Base-by-base conservation (phyloP, 305 asterid genomes). In the Andrographis paniculata region DNA sequence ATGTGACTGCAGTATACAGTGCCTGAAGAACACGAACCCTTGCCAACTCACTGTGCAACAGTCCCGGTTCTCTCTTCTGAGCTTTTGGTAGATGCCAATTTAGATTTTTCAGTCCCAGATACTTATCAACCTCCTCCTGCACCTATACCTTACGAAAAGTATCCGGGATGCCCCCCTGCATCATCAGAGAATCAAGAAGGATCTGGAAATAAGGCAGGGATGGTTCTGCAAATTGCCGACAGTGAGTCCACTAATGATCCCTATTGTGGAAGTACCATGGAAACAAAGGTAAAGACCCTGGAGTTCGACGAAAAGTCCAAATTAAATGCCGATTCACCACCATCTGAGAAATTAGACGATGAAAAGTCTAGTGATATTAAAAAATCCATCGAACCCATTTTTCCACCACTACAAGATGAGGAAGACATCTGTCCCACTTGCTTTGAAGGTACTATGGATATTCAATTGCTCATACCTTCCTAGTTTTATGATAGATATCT, bases 341-440 rank as follows among this genome's bases (percentile, higher is more conserved):
- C n/a, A n/a, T n/a, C n/a, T n/a, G n/a, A n/a, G n/a, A n/a, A n/a
- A n/a, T n/a, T n/a, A n/a, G n/a, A n/a, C n/a, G n/a, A n/a, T n/a
- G n/a, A n/a, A n/a, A 61, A 78, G 7, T 64, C 84, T 5, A 85
- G 80, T 18, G n/a, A n/a, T n/a, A 69, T 81, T 30, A 77, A 80
- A 63, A 84, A 81, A 68, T 54, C 80, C 28, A 58, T 53, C 38
- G 59, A 67, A 48, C 66, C 70, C 56, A 23, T 56, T n/a, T n/a
- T n/a, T n/a, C n/a, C n/a, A 20, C 31, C 63, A 44, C 64, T 68
- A 58, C 54, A 45, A 61, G 92, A 80, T 30, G 96, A 85, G 76
- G 86, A 83, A 68, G 94, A 82, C 61, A 60, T 55, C 24, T 87
- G 96, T 46, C 96, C 95, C 56, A 84, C 81, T 65, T 87, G 96